These are phyloP conservation scores for Eucalyptus pauciflora DNA, from an alignment of 345 rosid species.

Conservation along the genomic window DNA sequence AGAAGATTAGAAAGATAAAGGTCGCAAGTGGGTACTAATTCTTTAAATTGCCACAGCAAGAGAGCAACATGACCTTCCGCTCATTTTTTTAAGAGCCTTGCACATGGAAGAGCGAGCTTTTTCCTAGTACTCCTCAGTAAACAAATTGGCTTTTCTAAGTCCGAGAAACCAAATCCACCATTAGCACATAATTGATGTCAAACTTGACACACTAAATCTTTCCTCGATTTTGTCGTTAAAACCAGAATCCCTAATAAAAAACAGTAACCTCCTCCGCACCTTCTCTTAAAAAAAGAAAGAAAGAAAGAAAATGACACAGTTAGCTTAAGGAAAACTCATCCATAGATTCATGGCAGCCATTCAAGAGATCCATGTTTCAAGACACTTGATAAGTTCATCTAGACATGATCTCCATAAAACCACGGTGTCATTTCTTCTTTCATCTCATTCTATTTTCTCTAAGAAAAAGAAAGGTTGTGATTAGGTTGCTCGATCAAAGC, in stretches of 20 bases:
- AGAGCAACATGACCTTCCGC: background rate
- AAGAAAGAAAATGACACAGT: background rate
- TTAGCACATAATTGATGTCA: background rate
- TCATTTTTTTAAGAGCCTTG: background rate
- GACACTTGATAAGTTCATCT: background rate
- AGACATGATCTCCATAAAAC: background rate
- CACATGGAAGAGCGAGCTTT: background rate
- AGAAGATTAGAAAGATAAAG: background rate
- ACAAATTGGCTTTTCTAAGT: background rate
- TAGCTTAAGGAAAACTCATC: background rate
- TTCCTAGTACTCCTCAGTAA: background rate
- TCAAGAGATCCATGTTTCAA: background rate
- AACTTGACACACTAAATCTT: background rate
- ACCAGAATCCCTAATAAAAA: background rate
- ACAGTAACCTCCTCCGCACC: background rate
- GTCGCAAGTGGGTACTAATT: background rate
- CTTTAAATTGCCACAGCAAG: background rate
- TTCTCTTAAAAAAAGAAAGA: background rate
- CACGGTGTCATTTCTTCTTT: background rate
- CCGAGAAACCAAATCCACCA: background rate
- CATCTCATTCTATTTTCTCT: background rate
- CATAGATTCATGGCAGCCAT: background rate
- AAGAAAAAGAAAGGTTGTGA: background rate
- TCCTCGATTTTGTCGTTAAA: background rate
- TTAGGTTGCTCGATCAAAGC: background rate